These are phyloP conservation scores for Didymella sp. DNA, from an alignment of 2,329 filamentous ascomycete genomes.

Conservation along the genomic window DNA sequence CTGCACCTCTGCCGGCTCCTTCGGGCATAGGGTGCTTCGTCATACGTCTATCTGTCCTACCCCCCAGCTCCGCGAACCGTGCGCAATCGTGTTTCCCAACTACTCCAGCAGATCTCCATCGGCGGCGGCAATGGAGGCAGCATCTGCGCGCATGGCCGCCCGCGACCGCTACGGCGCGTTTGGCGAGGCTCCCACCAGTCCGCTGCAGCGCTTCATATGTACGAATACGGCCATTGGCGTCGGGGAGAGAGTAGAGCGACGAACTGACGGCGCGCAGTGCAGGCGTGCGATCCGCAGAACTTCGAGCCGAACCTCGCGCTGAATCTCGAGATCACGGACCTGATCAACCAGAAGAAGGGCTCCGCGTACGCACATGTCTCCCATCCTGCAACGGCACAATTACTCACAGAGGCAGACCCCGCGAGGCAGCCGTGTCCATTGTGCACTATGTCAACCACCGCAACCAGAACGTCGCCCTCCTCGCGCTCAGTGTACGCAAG, in stretches of 20 bases:
- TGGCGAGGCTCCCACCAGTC: constrained; percentile 78
- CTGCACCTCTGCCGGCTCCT: constrained; percentile 15
- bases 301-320: constrained; percentile 97
- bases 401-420: constrained; percentile 63
- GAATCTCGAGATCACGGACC: constrained; percentile 93
- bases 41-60: constrained; percentile 19
- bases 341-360: constrained; percentile 97
- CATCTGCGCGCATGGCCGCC: constrained; percentile 92
- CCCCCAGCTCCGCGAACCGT: constrained; percentile 14
- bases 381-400: neutral
- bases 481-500: constrained; percentile 73
- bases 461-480: constrained; percentile 91
- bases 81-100: constrained; percentile 23
- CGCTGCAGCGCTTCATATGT: constrained; percentile 92
- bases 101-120: constrained; percentile 22
- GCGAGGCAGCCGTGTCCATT: constrained; percentile 91
- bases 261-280: constrained; percentile 60
- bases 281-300: constrained; percentile 95
- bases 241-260: neutral
- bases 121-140: constrained; percentile 75
- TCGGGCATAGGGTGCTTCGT: constrained; percentile 20
- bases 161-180: constrained; percentile 91
- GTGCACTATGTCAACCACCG: constrained; percentile 96
- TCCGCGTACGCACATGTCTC: constrained; percentile 65
- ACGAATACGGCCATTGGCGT: constrained; percentile 33